These are phyloP conservation scores for Blastobotrys robertii DNA, from an alignment of 805 yeast genomes.

Conservation along the genomic window DNA sequence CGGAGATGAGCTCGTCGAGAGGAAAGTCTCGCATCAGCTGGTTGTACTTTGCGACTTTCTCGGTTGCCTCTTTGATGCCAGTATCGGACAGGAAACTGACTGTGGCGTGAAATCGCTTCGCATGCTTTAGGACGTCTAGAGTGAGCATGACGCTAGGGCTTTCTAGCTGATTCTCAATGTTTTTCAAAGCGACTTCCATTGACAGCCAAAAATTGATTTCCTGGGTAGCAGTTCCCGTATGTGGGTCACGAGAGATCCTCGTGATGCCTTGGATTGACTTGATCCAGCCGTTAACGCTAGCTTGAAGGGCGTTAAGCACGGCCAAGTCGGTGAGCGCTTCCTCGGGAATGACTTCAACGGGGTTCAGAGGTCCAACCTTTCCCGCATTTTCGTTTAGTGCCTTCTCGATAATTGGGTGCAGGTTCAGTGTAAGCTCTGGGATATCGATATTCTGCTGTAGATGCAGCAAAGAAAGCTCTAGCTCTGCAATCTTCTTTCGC, in stretches of 20 bases:
- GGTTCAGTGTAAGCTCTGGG: slow-evolving; percentile 48
- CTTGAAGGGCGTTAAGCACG: slow-evolving; percentile 61
- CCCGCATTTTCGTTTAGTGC: slow-evolving; percentile 24
- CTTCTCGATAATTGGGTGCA: slow-evolving; percentile 42
- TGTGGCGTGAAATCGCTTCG: slow-evolving; percentile 74
- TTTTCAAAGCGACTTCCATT: slow-evolving; percentile 48
- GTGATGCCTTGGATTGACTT: slow-evolving; percentile 51
- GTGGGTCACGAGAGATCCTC: slow-evolving; percentile 40
- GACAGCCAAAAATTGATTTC: slow-evolving; percentile 76
- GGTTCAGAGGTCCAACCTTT: slow-evolving; percentile 14
- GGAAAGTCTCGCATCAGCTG: slow-evolving; percentile 65
- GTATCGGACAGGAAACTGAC: slow-evolving; percentile 64
- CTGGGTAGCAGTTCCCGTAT: slow-evolving; percentile 49
- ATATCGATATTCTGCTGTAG: slow-evolving; percentile 56
- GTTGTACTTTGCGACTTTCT: slow-evolving; percentile 45
- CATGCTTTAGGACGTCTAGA: slow-evolving; percentile 49
- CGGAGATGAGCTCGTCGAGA: slow-evolving; percentile 43
- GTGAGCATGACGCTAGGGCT: slow-evolving; percentile 47
- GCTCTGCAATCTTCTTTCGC: slow-evolving; percentile 56
- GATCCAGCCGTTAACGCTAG: slow-evolving; percentile 66
- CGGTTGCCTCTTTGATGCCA: slow-evolving; percentile 48
- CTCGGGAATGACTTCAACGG: slow-evolving; percentile 26
- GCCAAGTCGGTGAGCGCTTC: slow-evolving; percentile 38
- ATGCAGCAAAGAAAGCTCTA: slow-evolving; percentile 56
- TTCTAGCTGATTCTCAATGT: slow-evolving; percentile 49